Conservation (phyloP, 768 basidiomycete species). For the Termitomyces sp. region DNA sequence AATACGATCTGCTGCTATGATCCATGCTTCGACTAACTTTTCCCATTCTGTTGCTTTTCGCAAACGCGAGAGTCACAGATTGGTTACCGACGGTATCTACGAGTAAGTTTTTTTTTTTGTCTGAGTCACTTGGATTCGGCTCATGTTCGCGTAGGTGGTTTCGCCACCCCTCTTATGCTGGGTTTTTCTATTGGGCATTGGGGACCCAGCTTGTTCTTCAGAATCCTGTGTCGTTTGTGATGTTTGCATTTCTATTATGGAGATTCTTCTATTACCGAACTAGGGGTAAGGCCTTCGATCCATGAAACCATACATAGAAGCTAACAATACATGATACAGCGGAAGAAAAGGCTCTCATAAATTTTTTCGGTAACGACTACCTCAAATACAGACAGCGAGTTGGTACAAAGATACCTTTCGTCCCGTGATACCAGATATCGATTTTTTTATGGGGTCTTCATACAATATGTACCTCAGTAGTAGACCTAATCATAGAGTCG, state of each 20-base stretch:
- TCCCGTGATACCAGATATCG: constrained; percentile 38
- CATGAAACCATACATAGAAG: not conserved
- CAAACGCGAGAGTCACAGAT: constrained; percentile 66
- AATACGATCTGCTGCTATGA: constrained; percentile 90
- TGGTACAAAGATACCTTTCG: constrained; percentile 85
- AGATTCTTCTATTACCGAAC: constrained; percentile 84
- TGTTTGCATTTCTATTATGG: constrained; percentile 69
- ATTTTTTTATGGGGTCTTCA: not conserved
- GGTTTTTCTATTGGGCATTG: constrained; percentile 97
- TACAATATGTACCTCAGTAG: not conserved
- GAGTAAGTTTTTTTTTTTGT: constrained; percentile 43
- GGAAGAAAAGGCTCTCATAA: constrained; percentile 74
- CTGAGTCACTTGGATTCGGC: not conserved
- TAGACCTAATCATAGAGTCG: not conserved
- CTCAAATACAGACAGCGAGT: constrained; percentile 67
- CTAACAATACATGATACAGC: constrained; percentile 33
- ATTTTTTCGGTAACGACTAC: constrained; percentile 91
- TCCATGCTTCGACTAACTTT: constrained; percentile 90
- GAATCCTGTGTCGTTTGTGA: constrained; percentile 68
- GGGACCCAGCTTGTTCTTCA: constrained; percentile 91
- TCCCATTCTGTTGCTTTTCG: constrained; percentile 80
- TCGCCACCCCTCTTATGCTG: constrained; percentile 94
- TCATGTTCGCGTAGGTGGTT: constrained; percentile 49
- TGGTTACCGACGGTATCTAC: constrained; percentile 90
- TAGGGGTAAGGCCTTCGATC: constrained; percentile 45